Conservation (phyloP, 495 filamentous ascomycete species). For the Penicillium soppii region DNA sequence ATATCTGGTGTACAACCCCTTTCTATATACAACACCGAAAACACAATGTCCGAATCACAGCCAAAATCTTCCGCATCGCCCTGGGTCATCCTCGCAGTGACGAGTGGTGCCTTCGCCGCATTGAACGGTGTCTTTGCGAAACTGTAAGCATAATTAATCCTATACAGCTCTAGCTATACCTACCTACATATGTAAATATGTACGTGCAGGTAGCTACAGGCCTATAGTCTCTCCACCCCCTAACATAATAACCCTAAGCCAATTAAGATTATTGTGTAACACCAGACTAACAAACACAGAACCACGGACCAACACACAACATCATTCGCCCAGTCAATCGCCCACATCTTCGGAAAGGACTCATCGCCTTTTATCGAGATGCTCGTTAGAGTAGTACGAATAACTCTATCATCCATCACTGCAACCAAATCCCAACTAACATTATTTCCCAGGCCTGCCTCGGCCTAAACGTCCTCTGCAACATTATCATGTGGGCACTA, state of each 20-base stretch:
- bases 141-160: conserved; percentile 57
- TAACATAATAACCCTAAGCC: no score
- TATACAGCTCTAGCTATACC: background rate
- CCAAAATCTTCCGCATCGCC: conserved; percentile 18
- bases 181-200: background rate
- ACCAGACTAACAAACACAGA: conserved; percentile 39
- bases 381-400: conserved; percentile 68
- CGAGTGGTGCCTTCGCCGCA: conserved; percentile 86
- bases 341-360: conserved; percentile 53
- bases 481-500: conserved; percentile 92
- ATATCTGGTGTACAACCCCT: no score
- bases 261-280: background rate
- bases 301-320: conserved; percentile 85
- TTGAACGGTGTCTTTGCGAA: conserved; percentile 97
- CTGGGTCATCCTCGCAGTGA: conserved; percentile 82
- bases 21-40: no score
- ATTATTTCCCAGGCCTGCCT: conserved; percentile 67
- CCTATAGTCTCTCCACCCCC: no score
- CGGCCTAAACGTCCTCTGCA: conserved; percentile 82
- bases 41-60: conserved; percentile 6
- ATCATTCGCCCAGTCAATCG: conserved; percentile 62
- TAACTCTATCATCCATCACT: conserved; percentile 12
- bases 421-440: background rate
- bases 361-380: conserved; percentile 61
- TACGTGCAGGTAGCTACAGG: background rate